These are phyloP conservation scores for Botrytis medusae DNA, from an alignment of 2,329 filamentous ascomycete genomes.

Conservation along the genomic window DNA sequence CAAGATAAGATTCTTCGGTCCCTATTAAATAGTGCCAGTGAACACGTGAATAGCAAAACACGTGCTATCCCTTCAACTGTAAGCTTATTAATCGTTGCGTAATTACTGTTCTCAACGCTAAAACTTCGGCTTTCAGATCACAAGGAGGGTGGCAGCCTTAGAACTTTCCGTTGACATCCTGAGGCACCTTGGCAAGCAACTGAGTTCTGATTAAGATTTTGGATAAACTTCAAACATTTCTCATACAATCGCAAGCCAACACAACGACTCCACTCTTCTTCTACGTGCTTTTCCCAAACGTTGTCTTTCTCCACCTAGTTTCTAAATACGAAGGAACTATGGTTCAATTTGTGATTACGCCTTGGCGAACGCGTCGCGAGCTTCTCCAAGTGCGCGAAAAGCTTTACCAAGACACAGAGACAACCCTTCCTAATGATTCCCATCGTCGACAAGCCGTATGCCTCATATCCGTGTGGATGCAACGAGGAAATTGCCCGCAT, in stretches of 20 bases:
- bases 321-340: conserved; percentile 42
- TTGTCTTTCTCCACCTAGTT: neutral
- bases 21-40: neutral
- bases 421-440: conserved; percentile 53
- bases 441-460: conserved; percentile 54
- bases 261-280: neutral
- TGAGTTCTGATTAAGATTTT: neutral
- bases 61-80: neutral
- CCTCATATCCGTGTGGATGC: conserved; percentile 66
- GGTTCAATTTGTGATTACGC: conserved; percentile 72
- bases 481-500: conserved; percentile 73
- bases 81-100: neutral
- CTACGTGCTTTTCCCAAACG: neutral
- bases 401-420: conserved; percentile 53
- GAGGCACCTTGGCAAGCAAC: neutral
- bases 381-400: conserved; percentile 64
- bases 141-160: neutral
- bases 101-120: neutral
- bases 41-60: no score
- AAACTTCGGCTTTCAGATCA: neutral
- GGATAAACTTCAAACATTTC: conserved; percentile 5
- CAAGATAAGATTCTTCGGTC: neutral
- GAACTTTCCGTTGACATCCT: neutral
- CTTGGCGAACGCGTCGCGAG: conserved; percentile 67
- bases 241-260: neutral